A percentile compares a stretch with the other conserved stretches of the same genome.
These are phyloP conservation scores for Yamadazyma akitaensis DNA, from an alignment of 805 yeast genomes.

Conservation along the genomic window DNA sequence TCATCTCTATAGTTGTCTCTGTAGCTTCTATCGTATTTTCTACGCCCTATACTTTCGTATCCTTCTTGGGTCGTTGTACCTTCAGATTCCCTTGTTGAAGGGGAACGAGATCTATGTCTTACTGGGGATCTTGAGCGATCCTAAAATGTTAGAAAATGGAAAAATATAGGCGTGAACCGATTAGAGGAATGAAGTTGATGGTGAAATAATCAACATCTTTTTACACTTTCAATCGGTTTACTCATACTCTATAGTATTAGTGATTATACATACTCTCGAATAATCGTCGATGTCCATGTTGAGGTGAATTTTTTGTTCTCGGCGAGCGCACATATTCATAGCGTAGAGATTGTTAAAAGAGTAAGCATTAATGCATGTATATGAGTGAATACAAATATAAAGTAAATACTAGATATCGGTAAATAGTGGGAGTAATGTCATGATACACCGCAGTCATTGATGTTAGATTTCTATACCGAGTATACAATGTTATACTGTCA, in stretches of 20 bases:
- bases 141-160: constrained; percentile 23
- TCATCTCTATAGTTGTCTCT: background rate
- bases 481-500: too few relatives aligned
- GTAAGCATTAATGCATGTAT: too few relatives aligned
- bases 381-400: background rate
- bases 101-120: constrained; percentile 12
- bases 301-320: background rate
- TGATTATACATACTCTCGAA: constrained; percentile 49
- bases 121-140: constrained; percentile 33
- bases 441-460: too few relatives aligned
- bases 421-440: too few relatives aligned
- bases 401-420: too few relatives aligned
- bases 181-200: background rate
- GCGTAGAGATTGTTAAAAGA: background rate
- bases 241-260: background rate
- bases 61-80: background rate
- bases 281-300: constrained; percentile 60
- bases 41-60: background rate
- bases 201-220: background rate
- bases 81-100: background rate
- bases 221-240: background rate
- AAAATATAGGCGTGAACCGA: too few relatives aligned
- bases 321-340: background rate
- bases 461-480: too few relatives aligned
- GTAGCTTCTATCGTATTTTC: background rate